Percentiles rank a stretch among this genome's conserved stretches.
These are phyloP conservation scores for Phytopythium boreale DNA, from an alignment of 352 stramenopile genomes.

Conservation along the genomic window DNA sequence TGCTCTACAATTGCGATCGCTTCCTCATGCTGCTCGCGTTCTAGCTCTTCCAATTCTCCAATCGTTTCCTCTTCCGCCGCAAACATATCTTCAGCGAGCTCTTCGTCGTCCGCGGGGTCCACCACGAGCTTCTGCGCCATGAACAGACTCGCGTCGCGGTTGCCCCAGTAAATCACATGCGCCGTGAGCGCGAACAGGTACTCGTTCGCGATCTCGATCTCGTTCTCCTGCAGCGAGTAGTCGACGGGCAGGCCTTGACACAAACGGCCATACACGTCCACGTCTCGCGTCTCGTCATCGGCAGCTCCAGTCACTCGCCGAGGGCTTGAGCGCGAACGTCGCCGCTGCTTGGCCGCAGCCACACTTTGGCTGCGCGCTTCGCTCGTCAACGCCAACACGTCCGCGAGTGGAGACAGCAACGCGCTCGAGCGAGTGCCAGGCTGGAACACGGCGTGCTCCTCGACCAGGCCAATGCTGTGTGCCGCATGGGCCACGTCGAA, in stretches of 20 bases:
- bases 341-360: background rate
- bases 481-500: constrained; percentile 63
- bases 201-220: constrained; percentile 93
- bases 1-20: constrained; percentile 1
- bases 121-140: constrained; percentile 86
- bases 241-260: constrained; percentile 76
- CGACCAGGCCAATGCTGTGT: constrained; percentile 70
- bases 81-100: constrained; percentile 2
- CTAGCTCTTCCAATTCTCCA: background rate
- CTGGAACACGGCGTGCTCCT: constrained; percentile 15
- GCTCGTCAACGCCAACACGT: constrained; percentile 20
- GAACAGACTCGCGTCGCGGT: constrained; percentile 91
- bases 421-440: constrained; percentile 10
- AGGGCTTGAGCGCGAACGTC: constrained; percentile 2
- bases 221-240: constrained; percentile 92
- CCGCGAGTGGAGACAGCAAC: constrained; percentile 24
- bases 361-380: constrained; percentile 2
- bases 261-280: constrained; percentile 53
- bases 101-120: constrained; percentile 48
- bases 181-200: constrained; percentile 91
- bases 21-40: constrained; percentile 13
- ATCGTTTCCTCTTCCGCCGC: constrained; percentile 8
- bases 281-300: constrained; percentile 38
- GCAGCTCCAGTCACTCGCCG: background rate
- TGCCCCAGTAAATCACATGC: constrained; percentile 92